These are phyloP conservation scores for Macrolepiota fuliginosa DNA, from an alignment of 768 basidiomycete species.

Conservation along the genomic window DNA sequence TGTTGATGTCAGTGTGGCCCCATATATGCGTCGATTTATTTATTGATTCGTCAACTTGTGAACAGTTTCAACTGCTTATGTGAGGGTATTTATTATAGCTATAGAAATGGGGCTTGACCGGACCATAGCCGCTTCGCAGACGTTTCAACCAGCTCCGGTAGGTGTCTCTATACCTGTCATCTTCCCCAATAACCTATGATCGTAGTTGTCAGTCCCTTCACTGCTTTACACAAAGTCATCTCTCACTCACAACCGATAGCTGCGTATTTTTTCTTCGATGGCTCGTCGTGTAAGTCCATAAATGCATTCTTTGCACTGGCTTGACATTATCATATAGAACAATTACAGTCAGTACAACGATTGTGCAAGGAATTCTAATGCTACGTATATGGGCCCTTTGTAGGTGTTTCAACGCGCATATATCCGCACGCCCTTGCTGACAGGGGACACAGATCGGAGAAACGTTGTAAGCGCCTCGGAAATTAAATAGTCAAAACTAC, in stretches of 20 bases:
- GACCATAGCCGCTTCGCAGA: conserved; percentile 19
- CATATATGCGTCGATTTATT: neutral
- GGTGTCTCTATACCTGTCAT: neutral
- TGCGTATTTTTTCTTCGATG: conserved; percentile 30
- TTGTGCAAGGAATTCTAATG: conserved; percentile 26
- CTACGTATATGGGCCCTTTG: conserved; percentile 26
- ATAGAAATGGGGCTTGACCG: neutral
- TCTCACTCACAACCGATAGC: conserved; percentile 10
- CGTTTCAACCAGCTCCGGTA: conserved; percentile 17
- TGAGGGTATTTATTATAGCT: conserved; percentile 1
- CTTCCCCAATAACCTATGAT: neutral
- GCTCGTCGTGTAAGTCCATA: conserved; percentile 20
- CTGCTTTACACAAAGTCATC: neutral
- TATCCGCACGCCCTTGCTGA: neutral
- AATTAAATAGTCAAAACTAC: neutral
- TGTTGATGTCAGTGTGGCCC: conserved; percentile 21
- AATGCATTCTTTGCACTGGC: too few relatives aligned
- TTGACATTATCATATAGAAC: conserved; percentile 11
- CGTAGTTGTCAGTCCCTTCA: neutral
- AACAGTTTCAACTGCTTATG: conserved; percentile 28
- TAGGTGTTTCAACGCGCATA: conserved; percentile 13
- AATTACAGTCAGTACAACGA: conserved; percentile 17
- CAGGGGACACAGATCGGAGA: conserved; percentile 14
- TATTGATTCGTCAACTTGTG: neutral
- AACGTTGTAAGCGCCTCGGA: conserved; percentile 14